Base-by-base conservation (phyloP, 2,329 filamentous ascomycete genomes). In the Talaromyces verruculosus region DNA sequence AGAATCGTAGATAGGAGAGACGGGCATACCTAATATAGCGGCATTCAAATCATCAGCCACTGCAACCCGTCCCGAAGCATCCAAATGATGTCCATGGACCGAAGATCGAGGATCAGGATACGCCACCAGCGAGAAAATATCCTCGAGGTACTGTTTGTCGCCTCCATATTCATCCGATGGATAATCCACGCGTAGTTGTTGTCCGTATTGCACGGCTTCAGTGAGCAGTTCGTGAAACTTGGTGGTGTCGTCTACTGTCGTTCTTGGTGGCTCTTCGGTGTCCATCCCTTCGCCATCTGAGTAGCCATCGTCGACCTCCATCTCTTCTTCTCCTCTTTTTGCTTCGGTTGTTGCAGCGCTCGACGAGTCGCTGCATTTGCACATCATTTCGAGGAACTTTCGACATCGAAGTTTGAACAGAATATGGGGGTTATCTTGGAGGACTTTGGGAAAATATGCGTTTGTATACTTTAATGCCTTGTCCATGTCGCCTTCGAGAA, bases 341-440 rank as follows among this genome's bases (percentile, higher is more conserved):
- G 41, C 10, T 35, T 30, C 82, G 83, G 53, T 82, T 60, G 74
- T 74, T 35, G 76, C 69, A 13, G 71, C 66, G 3, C 76, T 71
- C 8, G 83, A 81, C 19, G 90, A 78, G 70, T 93, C 90, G 2
- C 89, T 88, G 41, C 88, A 89, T 66, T 85, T 86, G 47, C 91
- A 87, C 72, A 96, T 92, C 89, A 99, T 94, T 77, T 99, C 95
- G 67, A 98, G 89, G 76, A 98, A 97, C 75, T 95, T 96, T 67
- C 93, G 88, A 75, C 93, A 97, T 70, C 90, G 88, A 59, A 99
- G 82, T 66, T 89, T 90, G 79, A 99, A 98, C 75, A 93, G 89
- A 17, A 97, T 92, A 63, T 92, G 88, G 64, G 91, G 88, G 73
- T 97, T 92, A 25, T 91, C 86, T 57, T 87, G 84, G 19, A 99